Evolutionary conservation across 176 grass and related monocot species (phyloP).

Genomic region (Paspalum vaginatum): DNA sequence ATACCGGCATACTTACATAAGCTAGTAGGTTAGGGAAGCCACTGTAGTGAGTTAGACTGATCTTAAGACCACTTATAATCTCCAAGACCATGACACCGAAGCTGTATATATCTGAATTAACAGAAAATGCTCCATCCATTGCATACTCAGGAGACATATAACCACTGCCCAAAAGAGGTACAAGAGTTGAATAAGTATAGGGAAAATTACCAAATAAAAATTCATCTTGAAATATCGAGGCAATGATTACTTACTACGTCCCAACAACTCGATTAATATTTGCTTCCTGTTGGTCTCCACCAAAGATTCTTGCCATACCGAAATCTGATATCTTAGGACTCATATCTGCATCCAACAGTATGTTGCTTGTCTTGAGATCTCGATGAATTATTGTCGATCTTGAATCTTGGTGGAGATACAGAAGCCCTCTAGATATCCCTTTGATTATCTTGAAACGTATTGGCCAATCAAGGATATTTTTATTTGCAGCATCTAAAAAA

Average conservation of each 20-base stretch:
- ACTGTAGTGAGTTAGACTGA: not conserved
- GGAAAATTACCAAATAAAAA: not conserved
- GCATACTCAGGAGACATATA: conserved; percentile 80
- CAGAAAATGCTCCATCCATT: conserved; percentile 57
- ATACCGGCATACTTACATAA: conserved; percentile 45
- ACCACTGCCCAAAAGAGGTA: conserved; percentile 25
- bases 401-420: conserved; percentile 71
- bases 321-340: conserved; percentile 74
- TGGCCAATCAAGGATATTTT: conserved; percentile 43
- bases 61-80: conserved; percentile 61
- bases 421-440: conserved; percentile 57
- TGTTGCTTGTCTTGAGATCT: conserved; percentile 57
- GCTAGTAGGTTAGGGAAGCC: conserved; percentile 38
- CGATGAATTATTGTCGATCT: conserved; percentile 54
- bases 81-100: conserved; percentile 62
- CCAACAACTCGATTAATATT: conserved; percentile 59
- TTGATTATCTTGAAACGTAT: conserved; percentile 53
- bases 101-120: conserved; percentile 62
- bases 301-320: conserved; percentile 67
- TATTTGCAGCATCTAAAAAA: conserved; percentile 42
- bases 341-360: conserved; percentile 49
- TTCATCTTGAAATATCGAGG: too few relatives aligned
- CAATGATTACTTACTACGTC: conserved; percentile 49
- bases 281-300: conserved; percentile 37
- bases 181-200: not conserved